A percentile compares a stretch with the other conserved stretches of the same genome.
phyloP scores from a whole-genome alignment of 495 filamentous ascomycete genomes.

The Xylaria sp. region DNA sequence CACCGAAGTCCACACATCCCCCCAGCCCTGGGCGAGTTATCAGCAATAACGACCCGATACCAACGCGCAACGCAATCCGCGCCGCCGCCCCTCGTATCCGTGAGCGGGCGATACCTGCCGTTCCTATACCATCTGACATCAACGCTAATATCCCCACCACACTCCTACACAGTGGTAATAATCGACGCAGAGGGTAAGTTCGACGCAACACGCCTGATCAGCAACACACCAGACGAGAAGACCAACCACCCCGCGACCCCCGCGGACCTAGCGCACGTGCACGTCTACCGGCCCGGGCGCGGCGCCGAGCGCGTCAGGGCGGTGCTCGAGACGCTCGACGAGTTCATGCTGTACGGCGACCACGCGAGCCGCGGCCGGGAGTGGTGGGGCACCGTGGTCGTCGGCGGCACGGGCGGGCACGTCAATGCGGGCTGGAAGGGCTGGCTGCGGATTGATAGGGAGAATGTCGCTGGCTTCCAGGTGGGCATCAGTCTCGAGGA shows the following conservation, averaged over 20 bases:
- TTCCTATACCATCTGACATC: constrained; percentile 71
- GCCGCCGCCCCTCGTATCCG: constrained; percentile 41
- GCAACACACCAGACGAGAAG: constrained; percentile 15
- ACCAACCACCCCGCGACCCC: constrained; percentile 33
- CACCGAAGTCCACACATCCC: constrained; percentile 43
- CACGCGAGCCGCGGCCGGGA: constrained; percentile 53
- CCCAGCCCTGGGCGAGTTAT: constrained; percentile 50
- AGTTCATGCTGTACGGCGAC: constrained; percentile 56
- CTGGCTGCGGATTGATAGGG: constrained; percentile 55
- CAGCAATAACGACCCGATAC: constrained; percentile 48
- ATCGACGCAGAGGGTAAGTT: constrained; percentile 76
- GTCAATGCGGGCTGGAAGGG: constrained; percentile 55
- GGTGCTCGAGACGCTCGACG: constrained; percentile 43
- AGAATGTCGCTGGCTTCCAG: constrained; percentile 56
- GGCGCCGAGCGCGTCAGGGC: constrained; percentile 34
- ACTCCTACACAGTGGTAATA: constrained; percentile 66
- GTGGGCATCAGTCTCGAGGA: constrained; percentile 62
- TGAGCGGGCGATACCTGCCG: constrained; percentile 64
- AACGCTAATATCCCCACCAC: constrained; percentile 61
- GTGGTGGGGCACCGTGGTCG: constrained; percentile 58
- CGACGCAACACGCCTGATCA: constrained; percentile 61
- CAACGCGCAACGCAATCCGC: constrained; percentile 46
- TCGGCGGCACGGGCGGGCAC: constrained; percentile 45
- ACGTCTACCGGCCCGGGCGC: constrained; percentile 47
- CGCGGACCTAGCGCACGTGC: constrained; percentile 47